Conservation (phyloP, 352 stramenopile species). For the Pythium insidiosum region DNA sequence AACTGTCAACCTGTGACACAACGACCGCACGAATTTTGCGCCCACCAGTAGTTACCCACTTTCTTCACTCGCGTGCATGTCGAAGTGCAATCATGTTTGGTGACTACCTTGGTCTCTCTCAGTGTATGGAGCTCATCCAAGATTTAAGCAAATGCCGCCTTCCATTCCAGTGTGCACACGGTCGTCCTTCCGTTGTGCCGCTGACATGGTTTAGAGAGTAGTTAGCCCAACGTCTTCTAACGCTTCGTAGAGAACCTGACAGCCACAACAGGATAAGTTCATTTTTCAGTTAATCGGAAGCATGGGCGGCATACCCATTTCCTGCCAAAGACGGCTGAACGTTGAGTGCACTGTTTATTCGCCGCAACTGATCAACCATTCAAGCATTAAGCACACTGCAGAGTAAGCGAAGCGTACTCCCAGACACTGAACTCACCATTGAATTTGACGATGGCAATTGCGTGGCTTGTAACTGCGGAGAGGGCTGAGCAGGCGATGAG, state of each 20-base stretch:
- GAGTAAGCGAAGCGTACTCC: not conserved
- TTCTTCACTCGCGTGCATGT: slow-evolving; percentile 85
- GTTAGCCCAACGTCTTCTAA: no score
- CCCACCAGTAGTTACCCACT: slow-evolving; percentile 68
- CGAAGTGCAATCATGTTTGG: slow-evolving; percentile 92
- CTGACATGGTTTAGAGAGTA: slow-evolving; percentile 46
- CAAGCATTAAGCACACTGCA: not conserved
- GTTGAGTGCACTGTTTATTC: slow-evolving; percentile 48
- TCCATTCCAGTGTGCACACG: slow-evolving; percentile 89
- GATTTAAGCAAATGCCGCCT: slow-evolving; percentile 69
- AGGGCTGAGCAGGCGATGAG: slow-evolving; percentile 12
- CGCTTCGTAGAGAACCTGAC: no score
- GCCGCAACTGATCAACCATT: slow-evolving; percentile 29
- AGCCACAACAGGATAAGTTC: no score
- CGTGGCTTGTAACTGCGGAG: slow-evolving; percentile 1
- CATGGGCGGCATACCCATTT: no score
- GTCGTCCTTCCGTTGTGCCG: slow-evolving; percentile 84
- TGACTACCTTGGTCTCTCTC: slow-evolving; percentile 56
- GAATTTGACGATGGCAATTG: slow-evolving; percentile 45
- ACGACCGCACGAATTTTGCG: slow-evolving; percentile 20
- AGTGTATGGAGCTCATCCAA: slow-evolving; percentile 68
- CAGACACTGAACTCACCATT: slow-evolving; percentile 32
- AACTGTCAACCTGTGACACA: slow-evolving; percentile 28
- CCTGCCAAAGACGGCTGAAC: no score
- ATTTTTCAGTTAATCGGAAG: no score